Conservation (phyloP, 192 early-diverging fungal genomes). For the Gryganskiella cystojenkinii region DNA sequence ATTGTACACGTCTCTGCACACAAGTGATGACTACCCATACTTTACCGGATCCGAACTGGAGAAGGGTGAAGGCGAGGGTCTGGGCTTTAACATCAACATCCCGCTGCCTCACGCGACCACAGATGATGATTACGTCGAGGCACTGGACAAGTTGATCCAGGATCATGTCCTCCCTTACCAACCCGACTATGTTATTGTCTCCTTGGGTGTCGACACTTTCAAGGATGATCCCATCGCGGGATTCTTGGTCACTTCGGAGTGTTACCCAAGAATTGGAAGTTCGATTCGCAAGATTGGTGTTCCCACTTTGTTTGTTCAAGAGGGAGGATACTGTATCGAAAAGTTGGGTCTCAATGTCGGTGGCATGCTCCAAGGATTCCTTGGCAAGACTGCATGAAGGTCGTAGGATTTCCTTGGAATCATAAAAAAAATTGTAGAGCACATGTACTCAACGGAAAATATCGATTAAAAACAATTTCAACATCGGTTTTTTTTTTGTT, state of each 20-base stretch:
- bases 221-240: conserved; percentile 63
- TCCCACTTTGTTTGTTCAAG: conserved; percentile 65
- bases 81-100: conserved; percentile 76
- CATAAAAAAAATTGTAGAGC: too few relatives aligned
- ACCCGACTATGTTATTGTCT: conserved; percentile 69
- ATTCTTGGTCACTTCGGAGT: conserved; percentile 50
- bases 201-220: conserved; percentile 76
- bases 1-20: conserved; percentile 73
- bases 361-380: conserved; percentile 57
- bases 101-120: conserved; percentile 65
- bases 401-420: background rate
- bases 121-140: conserved; percentile 66
- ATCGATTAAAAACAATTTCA: too few relatives aligned
- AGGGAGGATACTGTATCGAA: conserved; percentile 65
- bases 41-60: conserved; percentile 69
- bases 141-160: conserved; percentile 55
- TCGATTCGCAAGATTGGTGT: conserved; percentile 44
- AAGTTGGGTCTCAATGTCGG: conserved; percentile 58
- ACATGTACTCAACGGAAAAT: too few relatives aligned
- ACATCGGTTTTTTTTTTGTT: too few relatives aligned
- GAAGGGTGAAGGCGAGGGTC: conserved; percentile 65
- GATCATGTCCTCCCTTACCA: conserved; percentile 57
- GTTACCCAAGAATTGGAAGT: conserved; percentile 55
- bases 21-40: conserved; percentile 68
- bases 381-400: conserved; percentile 26